A percentile compares a stretch with the other conserved stretches of the same genome.
These are phyloP conservation scores for Spinacia oleracea DNA, from an alignment of 179 eudicot genomes.

Conservation along the genomic window DNA sequence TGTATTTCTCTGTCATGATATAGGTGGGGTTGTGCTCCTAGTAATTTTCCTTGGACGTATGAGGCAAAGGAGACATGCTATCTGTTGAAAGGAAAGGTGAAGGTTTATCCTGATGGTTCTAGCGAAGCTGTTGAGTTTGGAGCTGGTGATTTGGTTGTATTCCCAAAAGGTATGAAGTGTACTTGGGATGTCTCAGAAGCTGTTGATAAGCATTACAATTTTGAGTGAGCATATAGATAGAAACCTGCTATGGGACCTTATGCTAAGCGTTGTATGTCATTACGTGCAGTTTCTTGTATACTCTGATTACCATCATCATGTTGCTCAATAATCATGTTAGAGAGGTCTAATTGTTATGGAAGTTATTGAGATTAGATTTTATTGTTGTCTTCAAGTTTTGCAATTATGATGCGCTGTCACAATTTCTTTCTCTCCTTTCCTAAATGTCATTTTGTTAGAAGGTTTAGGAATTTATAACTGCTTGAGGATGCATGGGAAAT, in stretches of 20 bases:
- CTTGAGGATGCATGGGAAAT: neutral
- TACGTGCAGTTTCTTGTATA: constrained; percentile 8
- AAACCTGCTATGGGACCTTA: neutral
- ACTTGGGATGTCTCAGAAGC: constrained; percentile 88
- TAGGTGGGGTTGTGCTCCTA: constrained; percentile 89
- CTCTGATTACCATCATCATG: neutral
- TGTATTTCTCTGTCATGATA: constrained; percentile 1
- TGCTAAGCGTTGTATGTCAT: neutral
- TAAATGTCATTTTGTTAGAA: neutral
- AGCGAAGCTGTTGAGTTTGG: constrained; percentile 71
- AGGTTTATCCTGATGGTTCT: constrained; percentile 78
- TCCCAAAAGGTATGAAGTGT: constrained; percentile 87
- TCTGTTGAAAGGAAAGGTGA: constrained; percentile 80
- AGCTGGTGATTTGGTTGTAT: constrained; percentile 80
- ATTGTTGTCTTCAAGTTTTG: neutral
- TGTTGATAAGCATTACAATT: constrained; percentile 75
- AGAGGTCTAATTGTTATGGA: neutral
- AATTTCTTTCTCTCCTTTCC: neutral
- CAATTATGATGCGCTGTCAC: too few species aligned
- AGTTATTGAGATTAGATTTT: neutral
- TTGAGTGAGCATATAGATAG: constrained; percentile 43
- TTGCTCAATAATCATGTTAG: constrained; percentile 17
- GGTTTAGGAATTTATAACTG: neutral
- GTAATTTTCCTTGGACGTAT: constrained; percentile 92
- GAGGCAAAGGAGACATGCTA: constrained; percentile 72